These are phyloP conservation scores for Mortierella hygrophila DNA, from an alignment of 192 early-diverging fungal genomes.

Conservation along the genomic window DNA sequence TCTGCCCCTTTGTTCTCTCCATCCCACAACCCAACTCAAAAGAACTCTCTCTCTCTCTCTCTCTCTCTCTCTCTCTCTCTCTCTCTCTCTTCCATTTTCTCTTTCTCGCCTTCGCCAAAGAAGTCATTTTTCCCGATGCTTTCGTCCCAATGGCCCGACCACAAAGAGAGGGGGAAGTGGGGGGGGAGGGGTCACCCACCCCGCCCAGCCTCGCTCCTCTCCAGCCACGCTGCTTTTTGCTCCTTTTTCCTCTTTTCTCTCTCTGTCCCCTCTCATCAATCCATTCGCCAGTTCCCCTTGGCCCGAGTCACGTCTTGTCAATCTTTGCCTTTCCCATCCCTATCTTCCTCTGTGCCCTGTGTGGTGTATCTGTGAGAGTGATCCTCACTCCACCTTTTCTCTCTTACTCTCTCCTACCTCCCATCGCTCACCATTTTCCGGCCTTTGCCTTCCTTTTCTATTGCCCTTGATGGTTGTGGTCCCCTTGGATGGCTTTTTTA, in stretches of 20 bases:
- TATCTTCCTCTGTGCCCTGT: not conserved
- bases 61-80: not conserved
- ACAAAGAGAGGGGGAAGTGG: not conserved
- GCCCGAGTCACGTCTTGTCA: not conserved
- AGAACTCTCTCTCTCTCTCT: not conserved
- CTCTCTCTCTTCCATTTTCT: not conserved
- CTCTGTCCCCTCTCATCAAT: not conserved
- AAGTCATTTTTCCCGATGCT: slow-evolving; percentile 4
- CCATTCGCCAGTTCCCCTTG: not conserved
- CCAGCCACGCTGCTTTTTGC: not conserved
- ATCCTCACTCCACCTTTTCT: not conserved
- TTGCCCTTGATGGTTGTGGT: not conserved
- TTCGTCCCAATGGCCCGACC: not conserved
- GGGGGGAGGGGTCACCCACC: not conserved
- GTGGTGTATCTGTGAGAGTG: not conserved
- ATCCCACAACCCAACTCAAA: not conserved
- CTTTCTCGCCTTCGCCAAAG: not conserved
- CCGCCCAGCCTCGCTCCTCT: not conserved
- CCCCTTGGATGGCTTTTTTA: not conserved
- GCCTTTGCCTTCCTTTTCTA: not conserved
- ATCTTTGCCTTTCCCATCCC: not conserved
- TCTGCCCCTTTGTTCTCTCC: not conserved
- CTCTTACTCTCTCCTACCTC: not conserved
- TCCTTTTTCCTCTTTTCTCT: not conserved
- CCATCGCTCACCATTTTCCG: not conserved